phyloP scores from a whole-genome alignment of 2,329 filamentous ascomycete species.

The Aplosporella prunicola region DNA sequence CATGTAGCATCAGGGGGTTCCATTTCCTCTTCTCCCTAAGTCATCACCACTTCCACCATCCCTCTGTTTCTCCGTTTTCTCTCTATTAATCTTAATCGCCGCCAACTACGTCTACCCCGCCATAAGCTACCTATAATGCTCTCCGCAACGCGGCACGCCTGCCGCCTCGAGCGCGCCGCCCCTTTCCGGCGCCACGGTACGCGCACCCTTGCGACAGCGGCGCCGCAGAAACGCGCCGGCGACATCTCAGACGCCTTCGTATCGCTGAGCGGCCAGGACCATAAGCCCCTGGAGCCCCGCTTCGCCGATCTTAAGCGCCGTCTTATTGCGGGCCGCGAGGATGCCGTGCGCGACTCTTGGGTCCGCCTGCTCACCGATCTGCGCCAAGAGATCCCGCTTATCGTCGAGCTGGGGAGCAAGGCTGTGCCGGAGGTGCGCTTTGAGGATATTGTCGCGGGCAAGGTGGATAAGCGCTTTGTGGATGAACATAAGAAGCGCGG shows the following conservation, averaged over 20 bases:
- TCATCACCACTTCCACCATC: too few relatives aligned
- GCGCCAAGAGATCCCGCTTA: constrained; percentile 36
- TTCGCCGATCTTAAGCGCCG: constrained; percentile 38
- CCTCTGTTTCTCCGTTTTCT: too few relatives aligned
- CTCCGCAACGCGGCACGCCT: constrained; percentile 19
- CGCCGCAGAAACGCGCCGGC: constrained; percentile 34
- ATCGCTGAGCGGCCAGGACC: constrained; percentile 38
- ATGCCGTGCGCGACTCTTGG: constrained; percentile 37
- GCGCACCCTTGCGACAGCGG: constrained; percentile 15
- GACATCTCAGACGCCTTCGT: constrained; percentile 44
- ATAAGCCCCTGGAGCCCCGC: constrained; percentile 34
- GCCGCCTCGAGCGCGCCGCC: constrained; percentile 9
- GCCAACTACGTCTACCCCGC: too few relatives aligned
- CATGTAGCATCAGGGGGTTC: too few relatives aligned
- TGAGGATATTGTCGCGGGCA: constrained; percentile 31
- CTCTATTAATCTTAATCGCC: too few relatives aligned
- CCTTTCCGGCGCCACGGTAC: constrained; percentile 12
- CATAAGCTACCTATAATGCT: constrained; percentile 21
- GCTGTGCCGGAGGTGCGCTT: constrained; percentile 40
- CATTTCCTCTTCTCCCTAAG: too few relatives aligned
- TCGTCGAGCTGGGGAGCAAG: constrained; percentile 32
- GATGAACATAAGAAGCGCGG: constrained; percentile 49
- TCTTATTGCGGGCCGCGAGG: constrained; percentile 40
- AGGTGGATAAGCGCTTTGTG: constrained; percentile 46
- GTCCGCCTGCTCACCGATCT: constrained; percentile 34